Evolutionary conservation across 2,329 filamentous ascomycete genomes (phyloP).

Genomic region (Thielaviopsis musarum): DNA sequence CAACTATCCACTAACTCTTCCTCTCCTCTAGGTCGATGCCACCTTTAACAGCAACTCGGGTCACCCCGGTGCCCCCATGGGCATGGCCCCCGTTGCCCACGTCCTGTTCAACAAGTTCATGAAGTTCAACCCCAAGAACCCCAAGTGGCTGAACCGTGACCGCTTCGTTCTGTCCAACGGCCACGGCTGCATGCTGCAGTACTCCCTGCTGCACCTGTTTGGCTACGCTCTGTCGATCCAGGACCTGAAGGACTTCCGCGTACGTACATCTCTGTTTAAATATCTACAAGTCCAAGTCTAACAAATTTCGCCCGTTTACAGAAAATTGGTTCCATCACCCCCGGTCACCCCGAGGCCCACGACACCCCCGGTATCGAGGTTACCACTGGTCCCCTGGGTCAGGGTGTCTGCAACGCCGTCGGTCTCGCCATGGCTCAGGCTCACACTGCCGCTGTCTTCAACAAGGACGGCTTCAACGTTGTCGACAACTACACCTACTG

Average conservation of each 20-base stretch:
- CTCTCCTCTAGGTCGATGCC: constrained; percentile 67
- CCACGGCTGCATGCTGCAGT: constrained; percentile 98
- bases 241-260: constrained; percentile 91
- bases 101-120: constrained; percentile 98
- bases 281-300: neutral
- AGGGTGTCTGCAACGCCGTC: constrained; percentile 94
- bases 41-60: constrained; percentile 91
- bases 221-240: constrained; percentile 77
- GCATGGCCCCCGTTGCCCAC: constrained; percentile 87
- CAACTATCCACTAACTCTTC: neutral
- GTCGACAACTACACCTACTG: constrained; percentile 93
- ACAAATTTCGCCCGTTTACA: constrained; percentile 16
- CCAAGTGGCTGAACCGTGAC: constrained; percentile 91
- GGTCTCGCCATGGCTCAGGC: constrained; percentile 94
- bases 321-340: constrained; percentile 56
- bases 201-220: constrained; percentile 92
- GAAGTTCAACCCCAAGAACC: constrained; percentile 99
- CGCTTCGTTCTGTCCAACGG: constrained; percentile 98
- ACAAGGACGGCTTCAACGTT: constrained; percentile 85
- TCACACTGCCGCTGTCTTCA: constrained; percentile 81
- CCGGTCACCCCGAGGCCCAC: constrained; percentile 90
- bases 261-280: constrained; percentile 31
- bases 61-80: constrained; percentile 95
- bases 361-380: constrained; percentile 96
- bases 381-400: constrained; percentile 91